Base-by-base conservation (phyloP, 164 flowering plant species). In the Chimonanthus salicifolius region DNA sequence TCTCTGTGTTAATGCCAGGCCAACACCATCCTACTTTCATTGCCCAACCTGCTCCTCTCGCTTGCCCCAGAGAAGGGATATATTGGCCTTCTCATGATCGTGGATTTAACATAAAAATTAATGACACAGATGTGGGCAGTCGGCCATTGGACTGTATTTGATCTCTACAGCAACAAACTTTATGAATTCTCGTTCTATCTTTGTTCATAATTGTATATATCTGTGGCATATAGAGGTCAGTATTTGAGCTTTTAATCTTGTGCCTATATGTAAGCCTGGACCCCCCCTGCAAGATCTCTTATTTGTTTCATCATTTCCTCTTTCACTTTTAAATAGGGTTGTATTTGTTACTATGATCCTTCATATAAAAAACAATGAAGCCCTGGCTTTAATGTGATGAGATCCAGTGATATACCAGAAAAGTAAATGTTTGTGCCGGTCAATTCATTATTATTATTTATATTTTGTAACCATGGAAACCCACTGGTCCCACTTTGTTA, bases 1-100 rank as follows among this genome's bases (percentile, higher is more conserved):
- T 88, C 78, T 88, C 97, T 10, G 94, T 94, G 2, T 18, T 90
- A 87, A 94, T 94, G 98, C 97, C 98, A 6, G 98, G 97, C 51
- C 87, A 88, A 75, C 73, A 79, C 3, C 77, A 77, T 74, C 97
- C 97, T 1, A 90, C 97, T 64, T 87, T 80, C 87, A 87, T 94
- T 65, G 98, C 98, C 2, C 89, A 88, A 65, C 98, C 96, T 58
- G 90, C 92, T 69, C 97, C 98, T 58, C 88, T 91, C 1, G 86
- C 94, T 13, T 91, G 97, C 77, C 68, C 76, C 18, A 86, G 97
- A 74, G 97, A 92, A 84, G 82, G 90, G 51, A 78, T 88, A 11
- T 70, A 77, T 72, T 90, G 92, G 91, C 95, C 94, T 48, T 63
- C 85, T 67, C 94, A 91, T 80, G 82, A 80, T 48, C 82, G 80